A percentile compares a stretch with the other conserved stretches of the same genome.
Conservation (phyloP, 805 yeast genomes). For the Wickerhamiella slavikovae region DNA sequence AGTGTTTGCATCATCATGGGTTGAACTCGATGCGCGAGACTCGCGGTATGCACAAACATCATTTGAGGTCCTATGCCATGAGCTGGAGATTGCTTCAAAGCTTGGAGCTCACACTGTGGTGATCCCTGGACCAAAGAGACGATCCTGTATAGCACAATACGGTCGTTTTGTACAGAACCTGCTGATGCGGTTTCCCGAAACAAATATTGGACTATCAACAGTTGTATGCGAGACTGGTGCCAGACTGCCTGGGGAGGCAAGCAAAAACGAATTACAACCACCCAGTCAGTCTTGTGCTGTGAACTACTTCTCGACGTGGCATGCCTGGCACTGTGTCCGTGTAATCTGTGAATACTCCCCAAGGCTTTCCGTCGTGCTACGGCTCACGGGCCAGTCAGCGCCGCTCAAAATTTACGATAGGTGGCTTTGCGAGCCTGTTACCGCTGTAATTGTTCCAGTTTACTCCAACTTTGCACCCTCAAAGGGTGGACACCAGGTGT, state of each 20-base stretch:
- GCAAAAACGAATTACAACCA: conserved; percentile 21
- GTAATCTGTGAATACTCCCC: conserved; percentile 31
- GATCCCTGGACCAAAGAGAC: conserved; percentile 43
- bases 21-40: conserved; percentile 41
- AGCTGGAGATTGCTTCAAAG: conserved; percentile 35
- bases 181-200: conserved; percentile 15
- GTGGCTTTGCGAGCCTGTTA: conserved; percentile 52
- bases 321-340: conserved; percentile 49
- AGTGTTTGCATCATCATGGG: conserved; percentile 46
- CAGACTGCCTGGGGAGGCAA: conserved; percentile 18
- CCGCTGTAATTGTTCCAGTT: conserved; percentile 33
- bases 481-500: conserved; percentile 41
- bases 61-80: conserved; percentile 35
- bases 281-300: conserved; percentile 23
- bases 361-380: conserved; percentile 50
- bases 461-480: conserved; percentile 33
- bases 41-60: conserved; percentile 30
- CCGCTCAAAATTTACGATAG: conserved; percentile 31
- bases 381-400: conserved; percentile 40
- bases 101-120: conserved; percentile 36
- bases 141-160: conserved; percentile 30
- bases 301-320: conserved; percentile 55
- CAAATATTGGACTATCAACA: no score
- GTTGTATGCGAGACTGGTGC: conserved; percentile 12
- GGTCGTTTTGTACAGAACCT: conserved; percentile 28